These are phyloP conservation scores for Kwoniella dejecticola DNA, from an alignment of 768 basidiomycete genomes.

Conservation along the genomic window DNA sequence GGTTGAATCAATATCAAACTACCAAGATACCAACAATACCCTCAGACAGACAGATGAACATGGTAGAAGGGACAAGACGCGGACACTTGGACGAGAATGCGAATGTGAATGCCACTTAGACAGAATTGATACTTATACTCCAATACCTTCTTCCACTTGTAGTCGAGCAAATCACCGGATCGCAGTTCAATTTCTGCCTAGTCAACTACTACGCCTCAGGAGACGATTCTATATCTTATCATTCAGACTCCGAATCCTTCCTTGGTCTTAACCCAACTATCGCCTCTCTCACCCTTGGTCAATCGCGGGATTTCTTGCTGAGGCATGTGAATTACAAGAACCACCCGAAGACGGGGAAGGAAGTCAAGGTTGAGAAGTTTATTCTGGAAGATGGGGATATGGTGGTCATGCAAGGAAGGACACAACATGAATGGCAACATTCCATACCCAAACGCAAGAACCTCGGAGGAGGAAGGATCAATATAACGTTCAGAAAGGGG, in stretches of 20 bases:
- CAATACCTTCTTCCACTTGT: too few species aligned
- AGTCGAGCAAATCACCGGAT: slow-evolving; percentile 48
- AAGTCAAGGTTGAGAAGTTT: slow-evolving; percentile 46
- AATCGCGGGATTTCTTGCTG: slow-evolving; percentile 49
- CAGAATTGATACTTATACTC: too few species aligned
- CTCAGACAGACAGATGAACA: too few species aligned
- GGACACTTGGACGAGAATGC: too few species aligned
- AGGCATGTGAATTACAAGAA: slow-evolving; percentile 48
- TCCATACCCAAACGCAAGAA: slow-evolving; percentile 53
- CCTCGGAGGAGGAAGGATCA: slow-evolving; percentile 50
- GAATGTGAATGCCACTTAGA: too few species aligned
- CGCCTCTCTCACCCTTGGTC: slow-evolving; percentile 52
- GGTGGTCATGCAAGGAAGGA: slow-evolving; percentile 54
- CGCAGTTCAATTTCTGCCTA: slow-evolving; percentile 54
- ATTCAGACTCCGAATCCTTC: slow-evolving; percentile 53
- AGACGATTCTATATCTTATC: slow-evolving; percentile 53
- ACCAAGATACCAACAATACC: too few species aligned
- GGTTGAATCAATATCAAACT: too few species aligned
- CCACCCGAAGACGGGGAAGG: slow-evolving; percentile 13
- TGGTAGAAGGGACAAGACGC: too few species aligned
- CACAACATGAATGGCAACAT: slow-evolving; percentile 55
- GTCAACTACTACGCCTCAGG: slow-evolving; percentile 54
- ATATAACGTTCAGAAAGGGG: slow-evolving; percentile 55
- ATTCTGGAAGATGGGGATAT: slow-evolving; percentile 47
- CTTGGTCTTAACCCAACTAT: slow-evolving; percentile 54